A percentile compares a stretch with the other conserved stretches of the same genome.
phyloP scores from a whole-genome alignment of 73 alveolate species.

The Symbiodinium natans region DNA sequence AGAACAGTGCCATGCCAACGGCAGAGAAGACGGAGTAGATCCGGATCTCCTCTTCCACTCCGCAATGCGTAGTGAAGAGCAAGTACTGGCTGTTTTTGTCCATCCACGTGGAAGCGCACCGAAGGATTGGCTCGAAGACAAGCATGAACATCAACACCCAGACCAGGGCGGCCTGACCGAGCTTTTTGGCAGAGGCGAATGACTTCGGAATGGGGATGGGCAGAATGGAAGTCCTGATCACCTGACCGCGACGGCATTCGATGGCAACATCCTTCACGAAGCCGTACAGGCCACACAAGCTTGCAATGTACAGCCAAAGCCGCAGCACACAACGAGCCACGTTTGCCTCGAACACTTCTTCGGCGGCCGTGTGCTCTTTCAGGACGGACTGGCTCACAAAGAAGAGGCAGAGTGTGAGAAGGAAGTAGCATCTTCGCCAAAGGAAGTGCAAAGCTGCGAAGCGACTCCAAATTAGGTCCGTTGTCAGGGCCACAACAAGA shows the following conservation, averaged over 20 bases:
- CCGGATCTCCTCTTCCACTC: not conserved
- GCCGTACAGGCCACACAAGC: not conserved
- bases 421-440: not conserved
- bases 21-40: constrained; percentile 7
- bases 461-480: not conserved
- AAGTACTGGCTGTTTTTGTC: no score
- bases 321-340: not conserved
- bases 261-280: not conserved
- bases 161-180: not conserved
- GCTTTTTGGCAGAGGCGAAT: not conserved
- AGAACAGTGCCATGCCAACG: not conserved
- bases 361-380: not conserved
- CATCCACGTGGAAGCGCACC: not conserved
- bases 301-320: not conserved
- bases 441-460: no score
- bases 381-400: not conserved
- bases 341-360: not conserved
- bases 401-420: not conserved
- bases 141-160: not conserved
- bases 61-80: no score
- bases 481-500: not conserved
- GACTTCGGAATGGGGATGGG: not conserved
- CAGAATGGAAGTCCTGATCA: not conserved
- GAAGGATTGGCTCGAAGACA: not conserved
- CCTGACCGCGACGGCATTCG: not conserved